Base-by-base conservation (phyloP, 306 rosid species). In the Vicia faba region DNA sequence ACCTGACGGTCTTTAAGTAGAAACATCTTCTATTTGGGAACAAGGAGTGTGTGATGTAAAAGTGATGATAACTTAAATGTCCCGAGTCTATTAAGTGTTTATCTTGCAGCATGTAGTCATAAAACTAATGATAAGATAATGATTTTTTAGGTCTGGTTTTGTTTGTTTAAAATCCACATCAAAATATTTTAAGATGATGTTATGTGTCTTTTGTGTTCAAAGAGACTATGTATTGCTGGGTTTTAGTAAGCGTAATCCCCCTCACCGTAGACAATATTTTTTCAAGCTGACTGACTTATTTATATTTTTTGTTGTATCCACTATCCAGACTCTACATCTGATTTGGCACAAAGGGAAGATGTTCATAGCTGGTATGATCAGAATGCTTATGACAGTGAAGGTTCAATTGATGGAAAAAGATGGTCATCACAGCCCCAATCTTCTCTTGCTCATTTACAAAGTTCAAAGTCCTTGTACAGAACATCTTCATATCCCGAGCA, bases 401-500 rank as follows among this genome's bases (percentile, higher is more conserved):
- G 84, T n/a, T 68, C 74, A 29, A 60, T 61, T 23, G 82, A 78
- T 71, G 74, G 78, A 23, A 72, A 72, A 72, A 72, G 82, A 60
- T 78, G 82, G 95, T 91, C 96, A 64, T 88, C 95, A 5, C 92
- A 83, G 36, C 90, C 88, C n/a, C 85, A 85, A 60, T 83, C 84
- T 31, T 77, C 62, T 64, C 75, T 80, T 1, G 16, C 73, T 64
- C 75, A 60, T 33, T 23, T 73, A 35, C 67, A 75, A 16, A 89
- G 82, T 43, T 76, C 86, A 1, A 82, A 82, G 44, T 64, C 86
- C 73, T 69, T 92, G 86, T 89, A 83, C 74, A 84, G 96, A 84
- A 79, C 96, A 15, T 87, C 95, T 49, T 89, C 97, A 38, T 87
- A 87, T 81, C 92, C 97, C 54, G 97, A 92, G 48, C 97, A 83